Evolutionary conservation across 495 filamentous ascomycete genomes (phyloP).

Genomic region (Parachaetomium inaequale): DNA sequence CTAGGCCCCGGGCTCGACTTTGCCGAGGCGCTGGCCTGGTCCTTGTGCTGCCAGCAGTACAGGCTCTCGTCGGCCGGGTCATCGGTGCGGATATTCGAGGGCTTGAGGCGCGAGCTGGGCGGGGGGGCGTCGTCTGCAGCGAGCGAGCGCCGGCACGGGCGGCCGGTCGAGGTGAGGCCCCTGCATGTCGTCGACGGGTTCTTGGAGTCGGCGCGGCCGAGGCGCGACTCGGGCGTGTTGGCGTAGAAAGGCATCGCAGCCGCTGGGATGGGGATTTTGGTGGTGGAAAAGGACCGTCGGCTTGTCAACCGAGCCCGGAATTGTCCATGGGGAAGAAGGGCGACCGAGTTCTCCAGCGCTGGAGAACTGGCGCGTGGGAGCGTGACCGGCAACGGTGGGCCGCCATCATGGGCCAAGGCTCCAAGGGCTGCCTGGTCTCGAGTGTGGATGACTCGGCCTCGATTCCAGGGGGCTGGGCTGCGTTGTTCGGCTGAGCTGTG

Average conservation of each 20-base stretch:
- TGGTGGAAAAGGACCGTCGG: neutral
- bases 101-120: slow-evolving; percentile 36
- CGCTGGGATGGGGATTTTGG: neutral
- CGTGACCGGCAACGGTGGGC: slow-evolving; percentile 17
- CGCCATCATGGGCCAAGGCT: slow-evolving; percentile 22
- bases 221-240: slow-evolving; percentile 77
- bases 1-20: slow-evolving; percentile 41
- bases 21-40: slow-evolving; percentile 61
- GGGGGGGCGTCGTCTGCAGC: slow-evolving; percentile 35
- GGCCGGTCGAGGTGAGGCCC: slow-evolving; percentile 74
- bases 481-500: neutral
- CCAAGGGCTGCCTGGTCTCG: slow-evolving; percentile 18
- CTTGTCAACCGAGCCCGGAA: neutral
- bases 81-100: slow-evolving; percentile 45
- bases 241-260: slow-evolving; percentile 67
- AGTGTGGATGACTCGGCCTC: slow-evolving; percentile 12
- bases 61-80: slow-evolving; percentile 42
- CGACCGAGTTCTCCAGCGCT: neutral
- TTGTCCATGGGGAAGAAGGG: slow-evolving; percentile 5
- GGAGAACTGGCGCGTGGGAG: slow-evolving; percentile 4
- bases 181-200: slow-evolving; percentile 82
- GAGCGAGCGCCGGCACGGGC: slow-evolving; percentile 71
- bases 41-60: slow-evolving; percentile 94
- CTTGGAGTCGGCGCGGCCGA: slow-evolving; percentile 75
- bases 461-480: slow-evolving; percentile 11